A percentile compares a stretch with the other conserved stretches of the same genome.
These are phyloP conservation scores for Rubroshorea leprosula DNA, from an alignment of 345 rosid genomes.

Conservation along the genomic window DNA sequence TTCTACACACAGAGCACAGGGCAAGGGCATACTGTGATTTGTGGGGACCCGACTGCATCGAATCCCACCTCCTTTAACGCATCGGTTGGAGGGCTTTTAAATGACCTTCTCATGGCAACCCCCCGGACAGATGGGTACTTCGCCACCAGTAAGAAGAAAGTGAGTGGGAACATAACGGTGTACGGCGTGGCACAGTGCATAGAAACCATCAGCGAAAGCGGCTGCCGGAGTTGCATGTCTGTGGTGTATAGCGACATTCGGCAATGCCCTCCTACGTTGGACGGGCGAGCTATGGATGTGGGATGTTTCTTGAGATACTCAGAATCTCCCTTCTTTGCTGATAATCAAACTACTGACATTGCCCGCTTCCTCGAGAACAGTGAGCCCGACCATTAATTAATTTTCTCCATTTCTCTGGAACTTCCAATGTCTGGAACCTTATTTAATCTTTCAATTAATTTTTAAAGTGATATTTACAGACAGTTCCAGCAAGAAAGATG, in stretches of 20 bases:
- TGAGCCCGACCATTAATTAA: too few relatives aligned
- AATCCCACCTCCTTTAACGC: constrained; percentile 6
- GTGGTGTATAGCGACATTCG: constrained; percentile 32
- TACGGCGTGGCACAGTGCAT: too few relatives aligned
- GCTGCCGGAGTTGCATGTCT: constrained; percentile 28
- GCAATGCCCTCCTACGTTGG: constrained; percentile 23
- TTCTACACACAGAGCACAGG: constrained; percentile 33
- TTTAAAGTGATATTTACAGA: too few relatives aligned
- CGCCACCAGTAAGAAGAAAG: constrained; percentile 22
- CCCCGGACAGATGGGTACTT: constrained; percentile 29
- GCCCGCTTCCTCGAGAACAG: too few relatives aligned
- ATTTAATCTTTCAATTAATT: background rate
- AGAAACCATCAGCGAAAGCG: too few relatives aligned
- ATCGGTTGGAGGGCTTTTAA: constrained; percentile 12
- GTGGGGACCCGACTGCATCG: constrained; percentile 22
- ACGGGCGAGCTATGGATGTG: constrained; percentile 30
- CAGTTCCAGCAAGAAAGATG: constrained; percentile 21
- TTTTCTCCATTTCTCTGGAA: too few relatives aligned
- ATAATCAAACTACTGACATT: too few relatives aligned
- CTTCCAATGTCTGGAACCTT: too few relatives aligned
- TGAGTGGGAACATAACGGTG: too few relatives aligned
- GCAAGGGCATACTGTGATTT: constrained; percentile 16
- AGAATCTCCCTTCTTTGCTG: too few relatives aligned
- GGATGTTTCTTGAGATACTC: constrained; percentile 44
- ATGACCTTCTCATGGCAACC: constrained; percentile 28